These are phyloP conservation scores for Metarhizium humberi DNA, from an alignment of 2,329 filamentous ascomycete genomes.

Conservation along the genomic window DNA sequence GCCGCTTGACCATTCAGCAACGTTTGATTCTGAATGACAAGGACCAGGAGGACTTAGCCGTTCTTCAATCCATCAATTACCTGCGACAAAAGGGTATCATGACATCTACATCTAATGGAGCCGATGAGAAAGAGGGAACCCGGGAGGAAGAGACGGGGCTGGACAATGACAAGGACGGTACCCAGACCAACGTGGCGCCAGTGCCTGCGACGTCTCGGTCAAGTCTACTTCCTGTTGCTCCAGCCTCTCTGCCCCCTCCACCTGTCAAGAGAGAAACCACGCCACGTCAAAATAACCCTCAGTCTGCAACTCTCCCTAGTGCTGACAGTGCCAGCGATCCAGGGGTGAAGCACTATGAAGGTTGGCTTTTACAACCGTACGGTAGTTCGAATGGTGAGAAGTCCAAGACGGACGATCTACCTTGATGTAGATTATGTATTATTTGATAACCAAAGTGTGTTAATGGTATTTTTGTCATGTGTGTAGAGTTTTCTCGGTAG, in stretches of 20 bases:
- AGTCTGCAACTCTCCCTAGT: constrained; percentile 18
- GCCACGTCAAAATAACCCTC: constrained; percentile 21
- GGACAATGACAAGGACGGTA: background rate
- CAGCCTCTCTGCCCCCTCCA: constrained; percentile 26
- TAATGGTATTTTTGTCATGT: background rate
- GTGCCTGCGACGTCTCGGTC: constrained; percentile 7
- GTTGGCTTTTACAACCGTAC: constrained; percentile 28
- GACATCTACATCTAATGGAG: constrained; percentile 14
- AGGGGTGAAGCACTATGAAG: constrained; percentile 25
- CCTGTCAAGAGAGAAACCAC: constrained; percentile 22
- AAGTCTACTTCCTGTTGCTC: constrained; percentile 28
- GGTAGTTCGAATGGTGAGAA: constrained; percentile 22
- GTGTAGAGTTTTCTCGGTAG: no score
- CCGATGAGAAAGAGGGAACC: constrained; percentile 11
- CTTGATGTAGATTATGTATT: constrained; percentile 10
- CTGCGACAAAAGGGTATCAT: constrained; percentile 51
- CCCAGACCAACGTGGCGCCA: constrained; percentile 5
- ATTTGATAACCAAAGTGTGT: background rate
- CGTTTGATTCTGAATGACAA: constrained; percentile 58
- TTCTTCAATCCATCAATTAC: constrained; percentile 57
- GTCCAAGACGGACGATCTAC: constrained; percentile 23
- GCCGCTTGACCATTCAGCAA: constrained; percentile 56
- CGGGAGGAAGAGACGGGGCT: constrained; percentile 1
- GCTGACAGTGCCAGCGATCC: constrained; percentile 22
- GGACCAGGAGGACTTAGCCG: constrained; percentile 56